phyloP scores from a whole-genome alignment of 2,329 filamentous ascomycete genomes.

The Pseudopyricularia cyperi region DNA sequence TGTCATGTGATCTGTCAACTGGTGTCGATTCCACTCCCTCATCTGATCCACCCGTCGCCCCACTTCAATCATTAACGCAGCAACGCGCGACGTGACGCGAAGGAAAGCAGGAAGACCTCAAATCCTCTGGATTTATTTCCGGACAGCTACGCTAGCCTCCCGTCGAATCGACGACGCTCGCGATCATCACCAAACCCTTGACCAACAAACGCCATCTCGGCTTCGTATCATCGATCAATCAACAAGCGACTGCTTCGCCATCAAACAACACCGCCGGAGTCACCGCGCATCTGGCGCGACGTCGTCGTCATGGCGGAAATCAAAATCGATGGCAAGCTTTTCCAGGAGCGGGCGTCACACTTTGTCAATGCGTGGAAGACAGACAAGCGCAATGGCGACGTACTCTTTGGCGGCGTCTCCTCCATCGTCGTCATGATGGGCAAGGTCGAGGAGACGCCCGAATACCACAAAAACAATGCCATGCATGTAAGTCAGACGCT shows the following conservation, averaged over 20 bases:
- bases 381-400: conserved; percentile 79
- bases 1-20: background rate
- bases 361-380: conserved; percentile 91
- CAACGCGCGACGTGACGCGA: conserved; percentile 12
- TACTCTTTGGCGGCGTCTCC: conserved; percentile 71
- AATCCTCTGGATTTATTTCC: too few species aligned
- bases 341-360: conserved; percentile 83
- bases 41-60: too few species aligned
- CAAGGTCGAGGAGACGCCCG: conserved; percentile 78
- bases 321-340: conserved; percentile 85
- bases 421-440: conserved; percentile 88
- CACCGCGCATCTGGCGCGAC: conserved; percentile 8
- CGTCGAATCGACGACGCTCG: background rate
- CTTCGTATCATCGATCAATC: conserved; percentile 4
- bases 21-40: background rate
- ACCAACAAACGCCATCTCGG: background rate
- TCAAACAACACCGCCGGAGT: conserved; percentile 4
- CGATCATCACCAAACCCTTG: background rate
- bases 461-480: conserved; percentile 91
- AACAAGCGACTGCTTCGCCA: conserved; percentile 3
- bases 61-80: conserved; percentile 1
- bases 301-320: conserved; percentile 57
- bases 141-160: too few species aligned
- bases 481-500: conserved; percentile 61
- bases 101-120: too few species aligned